phyloP scores from a whole-genome alignment of 163 green algal species.

The Chlorella variabilis region DNA sequence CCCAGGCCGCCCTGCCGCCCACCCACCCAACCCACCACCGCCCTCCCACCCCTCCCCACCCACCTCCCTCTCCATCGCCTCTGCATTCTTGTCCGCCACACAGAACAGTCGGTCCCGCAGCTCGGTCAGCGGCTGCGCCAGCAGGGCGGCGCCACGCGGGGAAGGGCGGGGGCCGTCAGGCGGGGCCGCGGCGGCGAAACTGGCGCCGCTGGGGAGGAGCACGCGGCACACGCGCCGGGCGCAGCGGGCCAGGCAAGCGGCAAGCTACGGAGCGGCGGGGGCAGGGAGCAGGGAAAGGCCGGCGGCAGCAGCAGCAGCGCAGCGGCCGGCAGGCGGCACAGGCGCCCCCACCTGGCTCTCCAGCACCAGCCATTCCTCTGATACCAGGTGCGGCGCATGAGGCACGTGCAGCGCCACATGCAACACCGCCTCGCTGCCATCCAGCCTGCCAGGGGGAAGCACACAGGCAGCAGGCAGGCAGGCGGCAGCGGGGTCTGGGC shows the following conservation, averaged over 20 bases:
- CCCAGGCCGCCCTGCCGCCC: no score
- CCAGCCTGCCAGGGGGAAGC: no score
- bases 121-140: constrained; percentile 44
- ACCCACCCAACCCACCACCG: not conserved
- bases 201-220: no score
- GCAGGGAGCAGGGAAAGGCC: no score
- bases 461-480: no score
- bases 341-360: not conserved
- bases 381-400: constrained; percentile 6
- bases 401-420: constrained; percentile 33
- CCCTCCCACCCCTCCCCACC: not conserved
- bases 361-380: constrained; percentile 47
- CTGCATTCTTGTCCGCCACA: constrained; percentile 53
- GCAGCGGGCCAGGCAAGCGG: no score
- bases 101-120: constrained; percentile 56
- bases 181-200: no score
- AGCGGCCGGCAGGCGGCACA: no score
- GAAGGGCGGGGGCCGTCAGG: not conserved
- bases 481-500: no score
- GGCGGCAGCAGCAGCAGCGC: no score
- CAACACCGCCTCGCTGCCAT: constrained; percentile 11
- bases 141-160: no score
- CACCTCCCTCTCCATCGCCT: constrained; percentile 37
- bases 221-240: no score
- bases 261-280: not conserved